Evolutionary conservation across 2,329 filamentous ascomycete species (phyloP), one percentile per base, ranked within the genome.

Genomic region (Malbranchea zuffiana): DNA sequence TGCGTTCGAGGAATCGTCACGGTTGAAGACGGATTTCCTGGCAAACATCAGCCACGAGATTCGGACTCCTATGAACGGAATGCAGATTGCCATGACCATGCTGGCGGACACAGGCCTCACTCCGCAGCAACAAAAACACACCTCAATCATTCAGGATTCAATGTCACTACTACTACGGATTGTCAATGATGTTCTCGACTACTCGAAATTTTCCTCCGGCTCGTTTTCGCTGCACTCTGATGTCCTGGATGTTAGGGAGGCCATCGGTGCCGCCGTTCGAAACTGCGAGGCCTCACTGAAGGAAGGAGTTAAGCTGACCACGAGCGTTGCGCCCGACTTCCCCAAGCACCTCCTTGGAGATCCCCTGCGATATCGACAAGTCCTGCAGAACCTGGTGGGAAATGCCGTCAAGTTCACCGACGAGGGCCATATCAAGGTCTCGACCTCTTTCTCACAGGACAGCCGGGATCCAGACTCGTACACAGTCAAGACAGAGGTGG

Each of bases 161-260:
- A 73, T 71, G 2, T 64, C 69, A 16, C 61, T 76, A 2, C 58
- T 78, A 16, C 55, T 78, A 13, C 69, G 72, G 43, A 68, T 78
- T 35, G 76, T 79, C 51, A 77, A 78, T 47, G 72, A 78, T 42
- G 75, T 79, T 30, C 62, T 78, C n/a, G 74, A 79, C 54, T 78
- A 75, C 47, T 77, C 74, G 6, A 78, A 78, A 45, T 60, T 77
- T 5, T 68, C 70, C 1, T 72, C 72, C 1, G 72, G 72, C 12
- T 67, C 63, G 23, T 74, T 78, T 41, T 69, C 71, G 2, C 62
- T 78, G 35, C 69, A 62, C 33, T 52, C 68, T 11, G 71, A 73
- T 45, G 55, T 68, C 20, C 56, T 77, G 40, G 61, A 65, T 44
- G 56, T 76, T 27, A 47, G 50, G 25, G 49, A 47, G 12, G 48